Evolutionary conservation across 495 filamentous ascomycete genomes (phyloP).

Genomic region (Lasiosphaeria ovina): DNA sequence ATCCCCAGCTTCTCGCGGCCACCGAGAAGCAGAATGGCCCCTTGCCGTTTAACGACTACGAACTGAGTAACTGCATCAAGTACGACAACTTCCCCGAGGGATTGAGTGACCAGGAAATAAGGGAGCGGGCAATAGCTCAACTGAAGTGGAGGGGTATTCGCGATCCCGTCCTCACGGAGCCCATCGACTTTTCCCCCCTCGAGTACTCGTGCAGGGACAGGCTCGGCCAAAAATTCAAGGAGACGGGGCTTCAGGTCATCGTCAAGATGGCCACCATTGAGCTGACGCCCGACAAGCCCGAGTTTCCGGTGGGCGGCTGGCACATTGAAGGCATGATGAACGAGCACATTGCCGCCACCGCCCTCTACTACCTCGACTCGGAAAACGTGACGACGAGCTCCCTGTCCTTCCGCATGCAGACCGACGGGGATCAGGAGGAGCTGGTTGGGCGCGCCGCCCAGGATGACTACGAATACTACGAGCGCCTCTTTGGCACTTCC

Average conservation of each 20-base stretch:
- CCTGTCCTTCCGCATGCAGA: conserved; percentile 53
- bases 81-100: neutral
- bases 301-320: conserved; percentile 29
- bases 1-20: neutral
- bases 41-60: no score
- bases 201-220: conserved; percentile 30
- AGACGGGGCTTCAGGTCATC: conserved; percentile 57
- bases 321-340: conserved; percentile 56
- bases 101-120: neutral
- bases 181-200: conserved; percentile 20
- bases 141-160: conserved; percentile 34
- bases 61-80: neutral
- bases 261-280: conserved; percentile 64
- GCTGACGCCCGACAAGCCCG: conserved; percentile 57
- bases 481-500: conserved; percentile 27
- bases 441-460: neutral
- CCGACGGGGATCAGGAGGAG: conserved; percentile 29
- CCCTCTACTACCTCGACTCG: conserved; percentile 59
- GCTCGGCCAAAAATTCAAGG: conserved; percentile 36
- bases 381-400: conserved; percentile 56
- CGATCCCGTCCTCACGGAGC: conserved; percentile 26
- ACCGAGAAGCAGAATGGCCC: no score
- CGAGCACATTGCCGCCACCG: conserved; percentile 56
- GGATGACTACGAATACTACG: conserved; percentile 23
- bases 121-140: neutral